A percentile compares a stretch with the other conserved stretches of the same genome.
These are phyloP conservation scores for Achaetomium macrosporum DNA, from an alignment of 2,329 filamentous ascomycete genomes.

Conservation along the genomic window DNA sequence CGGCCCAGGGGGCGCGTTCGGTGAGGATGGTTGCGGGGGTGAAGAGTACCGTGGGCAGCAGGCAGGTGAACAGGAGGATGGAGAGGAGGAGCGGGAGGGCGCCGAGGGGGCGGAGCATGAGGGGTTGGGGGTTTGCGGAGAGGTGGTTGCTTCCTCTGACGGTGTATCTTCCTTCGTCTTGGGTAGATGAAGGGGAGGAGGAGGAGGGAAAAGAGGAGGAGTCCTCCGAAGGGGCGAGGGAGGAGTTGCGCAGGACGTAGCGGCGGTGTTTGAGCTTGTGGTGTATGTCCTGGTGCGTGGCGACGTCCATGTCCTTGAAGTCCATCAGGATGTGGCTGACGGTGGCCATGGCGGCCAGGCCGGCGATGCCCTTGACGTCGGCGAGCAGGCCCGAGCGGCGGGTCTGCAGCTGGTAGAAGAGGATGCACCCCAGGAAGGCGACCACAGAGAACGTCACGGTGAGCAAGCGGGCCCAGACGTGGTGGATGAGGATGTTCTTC, in stretches of 20 bases:
- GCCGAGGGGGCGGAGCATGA: conserved; percentile 58
- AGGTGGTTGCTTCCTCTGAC: conserved; percentile 37
- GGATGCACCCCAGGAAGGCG: conserved; percentile 49
- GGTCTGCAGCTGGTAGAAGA: conserved; percentile 56
- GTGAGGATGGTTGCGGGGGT: conserved; percentile 48
- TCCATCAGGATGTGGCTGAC: conserved; percentile 67
- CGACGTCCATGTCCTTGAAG: conserved; percentile 66
- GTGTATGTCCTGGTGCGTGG: conserved; percentile 61
- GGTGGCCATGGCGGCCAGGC: conserved; percentile 69
- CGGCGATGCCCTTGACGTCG: conserved; percentile 67
- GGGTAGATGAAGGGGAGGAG: conserved; percentile 37
- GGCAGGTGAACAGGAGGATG: conserved; percentile 29
- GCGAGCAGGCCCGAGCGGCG: conserved; percentile 60
- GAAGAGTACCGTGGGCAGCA: conserved; percentile 60
- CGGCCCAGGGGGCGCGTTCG: conserved; percentile 57
- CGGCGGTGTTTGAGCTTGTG: conserved; percentile 58
- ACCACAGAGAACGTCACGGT: conserved; percentile 52
- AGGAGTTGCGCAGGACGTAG: conserved; percentile 65
- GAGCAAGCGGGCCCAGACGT: conserved; percentile 56
- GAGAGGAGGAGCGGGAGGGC: conserved; percentile 43
- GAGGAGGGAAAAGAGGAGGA: conserved; percentile 35
- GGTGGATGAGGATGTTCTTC: conserved; percentile 53
- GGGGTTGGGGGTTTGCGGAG: conserved; percentile 58
- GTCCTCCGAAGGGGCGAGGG: conserved; percentile 57
- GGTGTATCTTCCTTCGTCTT: conserved; percentile 33